Evolutionary conservation across 1,284 basidiomycete species (phyloP).

Genomic region (Irpex sp.): DNA sequence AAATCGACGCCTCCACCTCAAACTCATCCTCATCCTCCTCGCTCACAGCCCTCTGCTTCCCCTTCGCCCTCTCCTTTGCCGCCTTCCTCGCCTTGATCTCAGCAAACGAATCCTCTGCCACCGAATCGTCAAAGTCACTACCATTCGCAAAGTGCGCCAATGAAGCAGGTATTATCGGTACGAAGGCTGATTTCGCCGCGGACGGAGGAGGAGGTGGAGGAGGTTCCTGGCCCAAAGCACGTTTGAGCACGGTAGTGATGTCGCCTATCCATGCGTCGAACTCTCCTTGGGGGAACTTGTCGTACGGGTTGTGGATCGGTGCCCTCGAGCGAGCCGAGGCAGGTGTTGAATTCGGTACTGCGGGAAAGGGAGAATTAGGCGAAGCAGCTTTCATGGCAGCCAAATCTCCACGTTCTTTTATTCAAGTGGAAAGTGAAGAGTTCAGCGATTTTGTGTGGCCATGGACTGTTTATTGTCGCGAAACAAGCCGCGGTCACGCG

Average conservation of each 20-base stretch:
- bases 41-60: conserved; percentile 53
- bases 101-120: conserved; percentile 51
- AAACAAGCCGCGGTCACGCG: background rate
- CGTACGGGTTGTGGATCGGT: conserved; percentile 66
- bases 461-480: background rate
- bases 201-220: background rate
- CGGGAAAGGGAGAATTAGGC: conserved; percentile 10
- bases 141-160: conserved; percentile 4
- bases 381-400: conserved; percentile 14
- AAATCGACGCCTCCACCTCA: conserved; percentile 10
- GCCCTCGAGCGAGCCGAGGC: conserved; percentile 25
- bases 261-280: conserved; percentile 67
- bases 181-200: no score
- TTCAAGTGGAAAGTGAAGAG: background rate
- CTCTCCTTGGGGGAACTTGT: conserved; percentile 61
- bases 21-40: conserved; percentile 26
- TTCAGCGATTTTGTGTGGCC: background rate
- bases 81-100: conserved; percentile 43
- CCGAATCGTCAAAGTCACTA: conserved; percentile 28
- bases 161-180: no score
- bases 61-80: conserved; percentile 60
- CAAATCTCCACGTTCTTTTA: background rate
- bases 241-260: conserved; percentile 51
- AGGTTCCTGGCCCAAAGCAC: conserved; percentile 47
- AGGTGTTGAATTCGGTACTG: conserved; percentile 15